Base-by-base conservation (phyloP, 2,329 filamentous ascomycete species). In the Cladosporium sphaerospermum region DNA sequence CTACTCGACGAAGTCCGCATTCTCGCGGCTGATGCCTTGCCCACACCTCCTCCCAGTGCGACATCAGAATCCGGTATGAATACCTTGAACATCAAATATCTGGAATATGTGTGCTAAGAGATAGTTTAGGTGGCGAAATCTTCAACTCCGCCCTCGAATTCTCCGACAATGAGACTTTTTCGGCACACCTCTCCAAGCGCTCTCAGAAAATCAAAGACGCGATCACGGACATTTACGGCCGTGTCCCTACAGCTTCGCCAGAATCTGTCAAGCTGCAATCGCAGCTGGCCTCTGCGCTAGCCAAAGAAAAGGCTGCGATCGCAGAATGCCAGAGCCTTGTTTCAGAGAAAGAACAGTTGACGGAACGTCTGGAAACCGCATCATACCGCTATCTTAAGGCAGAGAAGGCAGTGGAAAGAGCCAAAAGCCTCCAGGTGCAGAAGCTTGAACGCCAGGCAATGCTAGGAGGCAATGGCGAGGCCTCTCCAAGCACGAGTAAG, bases 361-460 rank as follows among this genome's bases (percentile, higher is more conserved):
- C 89, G 44, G 88, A 93, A 64, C 86, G 92, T 57, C 77, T 97
- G 16, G 92, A 97, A 66, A 85, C 83, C 33, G 93, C 92, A 13
- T 95, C 90, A 4, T 77, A 95, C 55, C 83, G 93, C 59, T 97
- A 95, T 65, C 89, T 97, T 75, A 88, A 95, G 61, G 93, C 93
- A 0, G 93, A 99, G 69, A 95, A 95, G 75, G 93, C 90, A 68
- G 77, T 97, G 49, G 93, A 99, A 68, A 83, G 93, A 41, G 82
- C 86, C 19, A 92, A 89, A 70, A 99, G 93, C 66, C 75, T 84
- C 13, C 90, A 95, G 54, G 90, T 96, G 1, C 88, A 91, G 57
- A 96, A 95, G 68, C 73, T 99, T 55, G 93, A 97, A 68, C 87
- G 89, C 63, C 89, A 96, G 71, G 90, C 91, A 32, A 81, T 91